phyloP scores from a whole-genome alignment of 352 stramenopile species.

The Plasmopara halstedii region DNA sequence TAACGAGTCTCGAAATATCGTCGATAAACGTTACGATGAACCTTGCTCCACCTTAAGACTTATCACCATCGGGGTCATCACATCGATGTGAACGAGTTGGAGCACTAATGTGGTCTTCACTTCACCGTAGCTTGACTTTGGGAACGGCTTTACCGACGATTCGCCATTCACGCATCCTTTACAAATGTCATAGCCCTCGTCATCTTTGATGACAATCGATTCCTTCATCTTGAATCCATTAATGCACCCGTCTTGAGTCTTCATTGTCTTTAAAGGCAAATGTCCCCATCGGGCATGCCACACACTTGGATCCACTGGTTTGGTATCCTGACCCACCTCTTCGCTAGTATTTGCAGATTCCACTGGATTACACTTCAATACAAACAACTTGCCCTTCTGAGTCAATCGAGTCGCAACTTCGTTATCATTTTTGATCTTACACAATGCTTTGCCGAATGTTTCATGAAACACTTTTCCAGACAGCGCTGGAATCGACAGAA shows the following conservation, averaged over 20 bases:
- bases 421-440: neutral
- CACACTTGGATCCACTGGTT: neutral
- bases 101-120: neutral
- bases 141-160: neutral
- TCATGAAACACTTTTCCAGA: neutral
- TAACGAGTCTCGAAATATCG: neutral
- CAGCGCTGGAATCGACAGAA: neutral
- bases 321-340: neutral
- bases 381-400: neutral
- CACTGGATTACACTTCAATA: neutral
- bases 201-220: neutral
- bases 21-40: neutral
- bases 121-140: neutral
- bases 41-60: neutral
- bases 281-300: neutral
- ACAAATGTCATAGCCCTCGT: neutral
- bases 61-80: neutral
- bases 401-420: neutral
- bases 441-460: neutral
- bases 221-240: neutral
- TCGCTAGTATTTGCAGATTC: neutral
- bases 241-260: neutral
- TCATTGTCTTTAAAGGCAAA: neutral
- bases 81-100: neutral
- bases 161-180: neutral